These are phyloP conservation scores for Sporothrix schenckii DNA, from an alignment of 2,329 filamentous ascomycete genomes.

Conservation along the genomic window DNA sequence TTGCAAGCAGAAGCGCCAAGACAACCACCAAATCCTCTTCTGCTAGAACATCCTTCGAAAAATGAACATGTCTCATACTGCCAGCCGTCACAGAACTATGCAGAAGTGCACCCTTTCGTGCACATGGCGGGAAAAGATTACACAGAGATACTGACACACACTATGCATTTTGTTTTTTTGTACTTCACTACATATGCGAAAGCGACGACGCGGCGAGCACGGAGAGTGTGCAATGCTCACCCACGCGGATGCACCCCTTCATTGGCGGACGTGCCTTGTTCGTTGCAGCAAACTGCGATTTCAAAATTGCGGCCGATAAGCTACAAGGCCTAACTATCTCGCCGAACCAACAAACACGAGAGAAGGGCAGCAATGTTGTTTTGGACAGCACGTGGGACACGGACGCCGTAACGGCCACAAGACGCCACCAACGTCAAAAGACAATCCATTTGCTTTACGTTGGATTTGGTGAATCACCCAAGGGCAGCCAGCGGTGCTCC, in stretches of 20 bases:
- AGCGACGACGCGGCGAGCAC: not conserved
- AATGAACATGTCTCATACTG: not conserved
- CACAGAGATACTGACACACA: conserved; percentile 3
- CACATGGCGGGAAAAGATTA: not conserved
- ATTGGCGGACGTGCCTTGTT: not conserved
- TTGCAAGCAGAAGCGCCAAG: not conserved
- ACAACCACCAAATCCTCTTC: not conserved
- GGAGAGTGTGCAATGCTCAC: not conserved
- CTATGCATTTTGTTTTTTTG: not conserved
- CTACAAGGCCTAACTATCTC: conserved; percentile 14
- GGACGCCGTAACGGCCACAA: not conserved
- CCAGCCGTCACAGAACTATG: not conserved
- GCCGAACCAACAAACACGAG: conserved; percentile 18
- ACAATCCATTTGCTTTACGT: not conserved
- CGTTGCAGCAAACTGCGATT: not conserved
- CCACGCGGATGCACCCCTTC: no score
- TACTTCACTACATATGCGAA: not conserved
- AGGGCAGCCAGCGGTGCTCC: not conserved
- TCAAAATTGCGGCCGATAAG: conserved; percentile 2
- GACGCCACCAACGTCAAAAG: not conserved
- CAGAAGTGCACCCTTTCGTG: no score
- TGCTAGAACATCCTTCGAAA: not conserved
- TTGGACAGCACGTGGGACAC: not conserved
- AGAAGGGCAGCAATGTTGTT: not conserved
- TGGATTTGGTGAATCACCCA: not conserved